Evolutionary conservation across 129 eudicot species (phyloP), one percentile per base, ranked within the genome.

Genomic region (Arctium minus): DNA sequence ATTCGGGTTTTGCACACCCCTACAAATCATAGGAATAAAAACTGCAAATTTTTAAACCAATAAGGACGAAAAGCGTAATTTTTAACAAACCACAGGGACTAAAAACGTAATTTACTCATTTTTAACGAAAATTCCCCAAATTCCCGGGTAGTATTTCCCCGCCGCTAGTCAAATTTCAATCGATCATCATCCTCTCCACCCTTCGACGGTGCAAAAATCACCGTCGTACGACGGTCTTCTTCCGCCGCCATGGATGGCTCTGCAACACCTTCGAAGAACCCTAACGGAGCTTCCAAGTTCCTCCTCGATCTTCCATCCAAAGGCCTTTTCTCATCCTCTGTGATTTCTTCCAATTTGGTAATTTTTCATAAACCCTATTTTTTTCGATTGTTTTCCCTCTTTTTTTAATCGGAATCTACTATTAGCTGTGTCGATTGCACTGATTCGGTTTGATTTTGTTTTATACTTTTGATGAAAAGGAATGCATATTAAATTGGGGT

Each of bases 291-390:
- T 36, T 86, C 90, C 62, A 83, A 87, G 75, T 83, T 79, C 53
- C 94, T 92, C 40, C 38, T 76, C 73, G 84, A 85, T 91, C 97
- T 92, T 46, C 97, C 97, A 13, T 92, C 97, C 77, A 91, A 90
- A 73, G 94, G 97, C 84, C 89, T 86, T 60, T 88, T 92, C 87
- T 88, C 97, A 70, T 87, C 97, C 75, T 76, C 88, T 39, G 89
- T 86, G 83, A 79, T 86, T 40, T 90, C 97, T 82, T 88, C 92
- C 70, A 88, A 84, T 82, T 87, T 87, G 89, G 97, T 89, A 85
- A 0, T 67, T 73, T 46, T 33, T 53, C 71, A 4, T 17, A 84
- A 84, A 79, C 88, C 89, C 87, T 75, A 80, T 12, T 27, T 78
- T 80, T 71, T 62, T 22, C 17, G 7, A 72, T 48, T 37, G 3